Base-by-base conservation (phyloP, 352 stramenopile species). In the Phytophthora brassicae region DNA sequence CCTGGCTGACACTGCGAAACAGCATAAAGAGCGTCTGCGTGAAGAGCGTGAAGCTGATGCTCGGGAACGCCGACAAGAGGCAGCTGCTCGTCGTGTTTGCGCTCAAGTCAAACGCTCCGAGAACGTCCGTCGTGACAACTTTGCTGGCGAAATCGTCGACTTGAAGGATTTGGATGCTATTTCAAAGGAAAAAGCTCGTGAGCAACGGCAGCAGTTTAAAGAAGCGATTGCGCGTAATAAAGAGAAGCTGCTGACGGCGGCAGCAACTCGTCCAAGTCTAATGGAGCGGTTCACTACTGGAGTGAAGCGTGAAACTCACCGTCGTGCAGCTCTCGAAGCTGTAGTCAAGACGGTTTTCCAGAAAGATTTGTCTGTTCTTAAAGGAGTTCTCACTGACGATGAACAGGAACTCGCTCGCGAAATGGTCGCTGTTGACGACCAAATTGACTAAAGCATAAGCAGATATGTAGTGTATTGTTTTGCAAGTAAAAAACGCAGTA, bases 291-390 rank as follows among this genome's bases (percentile, higher is more conserved):
- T 90, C 60, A 74, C 74, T 8, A 92, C 82, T 1, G 68, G 73
- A 6, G 65, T 90, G 13, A 79, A 92, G 72, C 81, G 82, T 13
- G 81, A 90, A 31, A 74, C 85, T 24, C 76, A 89, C 67, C 88
- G 84, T 69, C 77, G 79, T 33, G 67, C 83, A 22, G 84, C 84
- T 6, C 64, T 92, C 4, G 77, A 86, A 58, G 72, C 77, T 1
- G 81, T 92, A 2, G 81, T 92, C 17, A 84, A 77, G 46, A 89
- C 86, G 19, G 84, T 92, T 8, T 90, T 92, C 51, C 60, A 77
- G n/a, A 79, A 79, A 9, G 77, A 89, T 47, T 42, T 87, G 24
- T 70, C 63, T 0, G 70, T 62, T 14, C 74, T 90, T 56, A 89
- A 89, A 55, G 81, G 73, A 19, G 77, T 90, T 2, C 39, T 92